Evolutionary conservation across 2,329 filamentous ascomycete species (phyloP).

Genomic region (Aspergillus jensenii): DNA sequence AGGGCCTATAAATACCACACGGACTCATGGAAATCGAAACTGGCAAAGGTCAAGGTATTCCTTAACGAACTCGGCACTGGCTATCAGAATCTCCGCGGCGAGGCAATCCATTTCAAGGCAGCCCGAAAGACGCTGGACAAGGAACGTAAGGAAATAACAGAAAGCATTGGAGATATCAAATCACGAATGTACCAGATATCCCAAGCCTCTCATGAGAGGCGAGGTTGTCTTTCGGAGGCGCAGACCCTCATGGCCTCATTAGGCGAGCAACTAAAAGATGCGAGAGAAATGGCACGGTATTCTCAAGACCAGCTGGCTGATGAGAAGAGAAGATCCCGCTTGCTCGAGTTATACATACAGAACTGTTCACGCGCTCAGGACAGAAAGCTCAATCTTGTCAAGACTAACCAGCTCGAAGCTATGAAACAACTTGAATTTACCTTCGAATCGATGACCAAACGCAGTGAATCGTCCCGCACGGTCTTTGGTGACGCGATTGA

Average conservation of each 20-base stretch:
- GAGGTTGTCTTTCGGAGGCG: conserved; percentile 19
- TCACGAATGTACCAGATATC: conserved; percentile 19
- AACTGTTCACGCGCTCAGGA: conserved; percentile 23
- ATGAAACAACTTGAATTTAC: conserved; percentile 18
- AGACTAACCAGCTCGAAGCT: conserved; percentile 25
- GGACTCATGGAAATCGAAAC: conserved; percentile 35
- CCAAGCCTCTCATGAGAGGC: conserved; percentile 18
- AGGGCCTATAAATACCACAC: conserved; percentile 24
- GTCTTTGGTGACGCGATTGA: conserved; percentile 15
- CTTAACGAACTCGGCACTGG: conserved; percentile 35
- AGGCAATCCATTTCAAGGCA: conserved; percentile 29
- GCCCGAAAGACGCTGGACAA: conserved; percentile 22
- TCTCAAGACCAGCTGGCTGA: conserved; percentile 23
- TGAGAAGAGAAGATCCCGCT: conserved; percentile 29
- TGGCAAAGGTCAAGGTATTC: conserved; percentile 32
- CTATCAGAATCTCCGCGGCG: conserved; percentile 31
- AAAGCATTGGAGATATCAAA: conserved; percentile 25
- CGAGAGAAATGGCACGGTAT: conserved; percentile 20
- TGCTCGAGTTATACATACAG: conserved; percentile 35
- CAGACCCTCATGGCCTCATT: conserved; percentile 21
- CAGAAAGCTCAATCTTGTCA: conserved; percentile 21
- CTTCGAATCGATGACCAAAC: conserved; percentile 15
- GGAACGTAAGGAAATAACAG: conserved; percentile 26
- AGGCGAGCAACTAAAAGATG: conserved; percentile 25
- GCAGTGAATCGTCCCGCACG: conserved; percentile 15